Percentiles rank a stretch among this genome's conserved stretches.
These are phyloP conservation scores for Hericium rajendrae DNA, from an alignment of 768 basidiomycete species.

Conservation along the genomic window DNA sequence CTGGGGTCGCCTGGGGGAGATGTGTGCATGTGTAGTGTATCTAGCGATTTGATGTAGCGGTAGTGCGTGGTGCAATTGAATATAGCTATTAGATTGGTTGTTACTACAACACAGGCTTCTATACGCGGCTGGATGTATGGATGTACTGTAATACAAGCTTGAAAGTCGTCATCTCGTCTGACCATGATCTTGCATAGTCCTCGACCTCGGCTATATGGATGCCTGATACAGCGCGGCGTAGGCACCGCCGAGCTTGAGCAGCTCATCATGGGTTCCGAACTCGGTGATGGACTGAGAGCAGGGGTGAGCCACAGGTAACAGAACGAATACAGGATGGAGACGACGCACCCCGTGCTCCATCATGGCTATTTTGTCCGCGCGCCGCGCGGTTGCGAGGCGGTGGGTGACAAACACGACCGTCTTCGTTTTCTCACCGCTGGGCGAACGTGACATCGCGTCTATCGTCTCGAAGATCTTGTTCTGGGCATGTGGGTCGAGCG, in stretches of 20 bases:
- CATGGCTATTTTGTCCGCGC: slow-evolving; percentile 81
- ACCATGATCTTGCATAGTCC: too few relatives aligned
- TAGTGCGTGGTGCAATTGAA: not conserved
- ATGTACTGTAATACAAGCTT: not conserved
- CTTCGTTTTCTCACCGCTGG: slow-evolving; percentile 49
- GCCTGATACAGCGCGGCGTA: slow-evolving; percentile 17
- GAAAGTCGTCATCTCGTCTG: not conserved
- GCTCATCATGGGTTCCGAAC: slow-evolving; percentile 20
- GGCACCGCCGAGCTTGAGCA: slow-evolving; percentile 15
- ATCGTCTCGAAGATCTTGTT: slow-evolving; percentile 73
- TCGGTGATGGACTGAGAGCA: slow-evolving; percentile 16
- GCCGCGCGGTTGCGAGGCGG: slow-evolving; percentile 68
- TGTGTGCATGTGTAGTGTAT: slow-evolving; percentile 8
- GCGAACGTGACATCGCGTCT: slow-evolving; percentile 48
- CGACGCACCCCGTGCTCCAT: slow-evolving; percentile 64
- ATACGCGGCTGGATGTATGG: too few relatives aligned
- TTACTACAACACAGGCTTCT: too few relatives aligned
- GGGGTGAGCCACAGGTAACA: not conserved
- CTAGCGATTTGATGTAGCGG: slow-evolving; percentile 9
- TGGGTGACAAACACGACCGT: slow-evolving; percentile 81
- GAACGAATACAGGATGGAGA: not conserved
- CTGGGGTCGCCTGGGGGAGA: not conserved
- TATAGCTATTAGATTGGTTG: too few relatives aligned
- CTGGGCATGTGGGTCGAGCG: slow-evolving; percentile 73
- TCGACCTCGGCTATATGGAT: slow-evolving; percentile 6